These are phyloP conservation scores for Mercurialis annua DNA, from an alignment of 345 rosid genomes.

Conservation along the genomic window DNA sequence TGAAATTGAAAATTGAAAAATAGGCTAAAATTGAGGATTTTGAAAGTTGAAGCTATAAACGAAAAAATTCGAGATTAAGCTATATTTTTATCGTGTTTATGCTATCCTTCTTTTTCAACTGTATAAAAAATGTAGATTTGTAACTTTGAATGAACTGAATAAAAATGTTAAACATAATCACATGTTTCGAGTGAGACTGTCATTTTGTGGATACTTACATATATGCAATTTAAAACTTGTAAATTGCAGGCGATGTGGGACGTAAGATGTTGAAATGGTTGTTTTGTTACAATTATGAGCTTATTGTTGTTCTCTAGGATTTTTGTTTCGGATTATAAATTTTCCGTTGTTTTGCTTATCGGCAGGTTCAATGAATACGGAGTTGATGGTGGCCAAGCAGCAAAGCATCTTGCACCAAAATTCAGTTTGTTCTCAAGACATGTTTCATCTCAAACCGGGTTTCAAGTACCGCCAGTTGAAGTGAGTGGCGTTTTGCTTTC, in stretches of 20 bases:
- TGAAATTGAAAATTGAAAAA: too few species aligned
- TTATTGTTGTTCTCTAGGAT: background rate
- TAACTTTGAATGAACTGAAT: too few species aligned
- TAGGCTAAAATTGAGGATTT: too few species aligned
- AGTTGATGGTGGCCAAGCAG: conserved; percentile 56
- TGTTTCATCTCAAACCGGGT: conserved; percentile 40
- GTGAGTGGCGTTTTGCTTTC: conserved; percentile 23
- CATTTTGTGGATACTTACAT: too few species aligned
- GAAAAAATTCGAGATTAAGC: too few species aligned
- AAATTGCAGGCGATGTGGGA: background rate
- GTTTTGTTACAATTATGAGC: background rate
- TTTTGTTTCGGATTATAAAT: background rate
- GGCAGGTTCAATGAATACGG: conserved; percentile 65
- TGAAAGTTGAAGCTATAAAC: too few species aligned
- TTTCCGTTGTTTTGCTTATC: background rate
- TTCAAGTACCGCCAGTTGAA: conserved; percentile 51
- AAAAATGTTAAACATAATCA: too few species aligned
- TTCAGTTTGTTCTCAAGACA: conserved; percentile 38
- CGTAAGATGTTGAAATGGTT: background rate
- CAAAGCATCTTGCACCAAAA: conserved; percentile 48
- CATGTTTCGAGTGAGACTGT: too few species aligned
- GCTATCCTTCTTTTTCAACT: too few species aligned
- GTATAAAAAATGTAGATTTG: too few species aligned
- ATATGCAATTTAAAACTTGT: too few species aligned
- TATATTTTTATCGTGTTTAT: too few species aligned